Conservation (phyloP, 1,139 yeast species). For the Candida sp. region DNA sequence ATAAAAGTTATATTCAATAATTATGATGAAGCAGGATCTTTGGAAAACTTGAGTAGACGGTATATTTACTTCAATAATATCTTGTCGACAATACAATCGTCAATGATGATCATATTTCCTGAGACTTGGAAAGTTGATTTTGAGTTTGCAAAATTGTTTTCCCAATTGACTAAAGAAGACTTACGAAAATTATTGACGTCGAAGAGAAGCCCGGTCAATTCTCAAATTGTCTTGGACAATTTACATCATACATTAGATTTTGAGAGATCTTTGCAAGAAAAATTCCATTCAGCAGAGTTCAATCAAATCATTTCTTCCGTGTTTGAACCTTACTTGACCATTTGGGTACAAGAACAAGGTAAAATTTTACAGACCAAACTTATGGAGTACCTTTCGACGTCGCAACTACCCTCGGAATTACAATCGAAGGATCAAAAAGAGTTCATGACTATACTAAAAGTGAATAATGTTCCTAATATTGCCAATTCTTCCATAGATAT, state of each 20-base stretch:
- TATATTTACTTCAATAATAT: conserved; percentile 78
- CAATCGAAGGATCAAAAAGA: conserved; percentile 19
- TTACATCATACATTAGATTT: conserved; percentile 54
- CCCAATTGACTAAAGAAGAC: conserved; percentile 68
- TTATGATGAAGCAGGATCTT: conserved; percentile 89
- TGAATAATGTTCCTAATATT: conserved; percentile 53
- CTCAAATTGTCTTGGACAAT: conserved; percentile 53
- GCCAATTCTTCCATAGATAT: conserved; percentile 84
- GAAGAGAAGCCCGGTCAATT: conserved; percentile 28
- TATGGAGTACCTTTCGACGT: conserved; percentile 51
- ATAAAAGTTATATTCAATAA: conserved; percentile 70
- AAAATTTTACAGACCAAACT: conserved; percentile 58
- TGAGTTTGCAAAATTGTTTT: conserved; percentile 59
- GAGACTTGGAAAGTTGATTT: conserved; percentile 66
- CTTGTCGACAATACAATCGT: conserved; percentile 55
- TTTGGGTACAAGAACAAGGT: conserved; percentile 92
- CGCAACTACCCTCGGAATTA: conserved; percentile 41
- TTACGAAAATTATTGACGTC: conserved; percentile 32
- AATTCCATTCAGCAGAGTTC: conserved; percentile 43
- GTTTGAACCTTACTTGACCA: conserved; percentile 78
- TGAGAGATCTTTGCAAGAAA: conserved; percentile 65
- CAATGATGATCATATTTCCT: conserved; percentile 59
- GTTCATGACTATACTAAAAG: conserved; percentile 31
- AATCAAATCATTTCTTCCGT: conserved; percentile 62
- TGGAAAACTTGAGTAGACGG: conserved; percentile 81